Evolutionary conservation across 768 basidiomycete species (phyloP).

Genomic region (Cytidiella melzeri): DNA sequence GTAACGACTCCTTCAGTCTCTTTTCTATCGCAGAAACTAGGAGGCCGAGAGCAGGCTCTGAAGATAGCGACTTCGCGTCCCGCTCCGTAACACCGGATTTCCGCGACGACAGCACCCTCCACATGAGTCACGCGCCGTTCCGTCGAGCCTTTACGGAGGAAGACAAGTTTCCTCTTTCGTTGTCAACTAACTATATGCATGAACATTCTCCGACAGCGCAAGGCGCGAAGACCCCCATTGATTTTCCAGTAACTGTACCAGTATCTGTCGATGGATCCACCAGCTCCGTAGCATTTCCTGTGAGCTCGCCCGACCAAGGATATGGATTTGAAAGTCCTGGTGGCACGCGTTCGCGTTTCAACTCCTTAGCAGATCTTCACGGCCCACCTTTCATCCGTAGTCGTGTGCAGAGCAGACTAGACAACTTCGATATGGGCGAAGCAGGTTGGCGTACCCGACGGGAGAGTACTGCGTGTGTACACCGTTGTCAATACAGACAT

Average conservation of each 20-base stretch:
- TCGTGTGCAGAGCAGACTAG: slow-evolving; percentile 71
- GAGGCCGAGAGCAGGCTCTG: slow-evolving; percentile 46
- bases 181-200: slow-evolving; percentile 35
- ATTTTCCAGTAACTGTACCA: slow-evolving; percentile 52
- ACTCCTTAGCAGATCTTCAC: slow-evolving; percentile 71
- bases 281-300: slow-evolving; percentile 78
- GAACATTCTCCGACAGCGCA: slow-evolving; percentile 39
- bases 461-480: slow-evolving; percentile 82
- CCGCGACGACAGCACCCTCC: slow-evolving; percentile 37
- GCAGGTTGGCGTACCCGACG: slow-evolving; percentile 82
- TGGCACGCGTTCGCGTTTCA: slow-evolving; percentile 54
- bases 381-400: slow-evolving; percentile 74
- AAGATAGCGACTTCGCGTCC: slow-evolving; percentile 46
- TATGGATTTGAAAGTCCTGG: slow-evolving; percentile 51
- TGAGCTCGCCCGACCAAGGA: slow-evolving; percentile 65
- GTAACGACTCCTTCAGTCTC: slow-evolving; percentile 68
- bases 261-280: slow-evolving; percentile 43
- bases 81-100: slow-evolving; percentile 47
- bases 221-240: slow-evolving; percentile 46
- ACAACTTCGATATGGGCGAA: slow-evolving; percentile 49
- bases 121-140: slow-evolving; percentile 59
- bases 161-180: slow-evolving; percentile 51
- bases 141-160: slow-evolving; percentile 71
- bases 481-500: background rate
- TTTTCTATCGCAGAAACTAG: slow-evolving; percentile 80